Percentiles rank a stretch among this genome's conserved stretches.
phyloP scores from a whole-genome alignment of 1,139 yeast species.

The Lizanozyma gosingica region DNA sequence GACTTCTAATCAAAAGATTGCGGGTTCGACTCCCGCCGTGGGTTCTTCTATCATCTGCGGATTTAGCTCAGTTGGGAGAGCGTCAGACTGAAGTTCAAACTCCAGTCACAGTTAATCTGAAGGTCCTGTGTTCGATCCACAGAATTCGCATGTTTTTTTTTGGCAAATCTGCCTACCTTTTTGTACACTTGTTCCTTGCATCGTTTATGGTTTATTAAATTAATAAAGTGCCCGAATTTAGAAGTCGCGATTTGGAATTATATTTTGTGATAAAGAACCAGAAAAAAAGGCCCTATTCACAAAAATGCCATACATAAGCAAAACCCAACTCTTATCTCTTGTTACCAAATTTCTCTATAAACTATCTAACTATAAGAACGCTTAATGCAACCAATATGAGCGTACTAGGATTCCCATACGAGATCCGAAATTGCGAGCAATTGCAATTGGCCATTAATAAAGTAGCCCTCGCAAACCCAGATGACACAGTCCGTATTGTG shows the following conservation, averaged over 20 bases:
- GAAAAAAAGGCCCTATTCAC: too few relatives aligned
- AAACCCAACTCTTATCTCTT: too few relatives aligned
- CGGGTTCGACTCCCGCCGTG: slow-evolving; percentile 19
- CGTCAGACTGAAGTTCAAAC: slow-evolving; percentile 65
- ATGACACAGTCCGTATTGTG: neutral
- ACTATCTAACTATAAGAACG: too few relatives aligned
- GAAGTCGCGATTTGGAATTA: too few relatives aligned
- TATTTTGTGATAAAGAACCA: too few relatives aligned
- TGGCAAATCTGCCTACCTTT: too few relatives aligned
- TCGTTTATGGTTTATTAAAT: too few relatives aligned
- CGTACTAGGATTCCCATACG: neutral
- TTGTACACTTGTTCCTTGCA: too few relatives aligned
- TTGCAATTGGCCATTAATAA: neutral
- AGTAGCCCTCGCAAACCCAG: neutral
- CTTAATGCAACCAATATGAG: neutral
- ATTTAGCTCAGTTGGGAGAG: slow-evolving; percentile 85
- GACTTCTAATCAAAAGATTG: slow-evolving; percentile 18
- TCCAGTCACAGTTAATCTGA: slow-evolving; percentile 38
- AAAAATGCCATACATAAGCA: too few relatives aligned
- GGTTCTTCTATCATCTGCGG: slow-evolving; percentile 41
- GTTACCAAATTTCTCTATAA: too few relatives aligned
- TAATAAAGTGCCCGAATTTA: too few relatives aligned
- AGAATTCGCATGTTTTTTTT: slow-evolving; percentile 55
- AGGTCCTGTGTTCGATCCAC: slow-evolving; percentile 95
- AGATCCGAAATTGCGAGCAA: neutral